phyloP scores from a whole-genome alignment of 2,329 filamentous ascomycete genomes.

The Trichoderma sp. region DNA sequence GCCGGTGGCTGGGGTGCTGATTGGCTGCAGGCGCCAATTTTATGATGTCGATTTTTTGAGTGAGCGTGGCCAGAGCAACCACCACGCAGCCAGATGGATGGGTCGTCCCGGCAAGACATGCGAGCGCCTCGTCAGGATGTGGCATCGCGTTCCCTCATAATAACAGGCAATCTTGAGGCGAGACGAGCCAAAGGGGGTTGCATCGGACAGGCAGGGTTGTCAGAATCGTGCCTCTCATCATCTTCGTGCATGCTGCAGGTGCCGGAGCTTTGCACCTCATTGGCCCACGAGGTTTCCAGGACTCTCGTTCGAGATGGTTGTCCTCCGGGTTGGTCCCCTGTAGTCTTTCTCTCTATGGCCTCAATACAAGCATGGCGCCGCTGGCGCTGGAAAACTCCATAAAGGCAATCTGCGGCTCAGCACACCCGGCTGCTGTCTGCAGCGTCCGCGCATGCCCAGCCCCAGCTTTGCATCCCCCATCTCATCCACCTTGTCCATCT shows the following conservation, averaged over 20 bases:
- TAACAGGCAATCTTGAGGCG: not conserved
- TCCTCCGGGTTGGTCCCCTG: not conserved
- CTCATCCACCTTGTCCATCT: conserved; percentile 28
- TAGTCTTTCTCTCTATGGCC: not conserved
- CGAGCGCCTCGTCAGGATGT: conserved; percentile 26
- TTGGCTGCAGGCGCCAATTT: conserved; percentile 45
- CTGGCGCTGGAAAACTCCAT: conserved; percentile 27
- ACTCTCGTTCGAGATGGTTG: not conserved
- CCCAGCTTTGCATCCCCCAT: conserved; percentile 24
- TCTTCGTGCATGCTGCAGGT: conserved; percentile 2
- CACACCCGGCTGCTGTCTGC: conserved; percentile 19
- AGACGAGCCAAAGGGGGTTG: conserved; percentile 3
- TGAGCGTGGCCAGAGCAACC: conserved; percentile 34
- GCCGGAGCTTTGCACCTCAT: not conserved
- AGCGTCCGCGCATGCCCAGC: conserved; percentile 19
- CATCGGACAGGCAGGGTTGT: conserved; percentile 2
- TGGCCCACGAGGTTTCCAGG: conserved; percentile 18
- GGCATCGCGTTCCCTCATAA: conserved; percentile 22
- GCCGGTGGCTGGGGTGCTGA: conserved; percentile 36
- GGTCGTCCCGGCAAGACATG: conserved; percentile 6
- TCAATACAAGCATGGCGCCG: conserved; percentile 21
- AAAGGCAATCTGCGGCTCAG: conserved; percentile 14
- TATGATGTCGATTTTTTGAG: conserved; percentile 47
- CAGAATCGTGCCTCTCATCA: conserved; percentile 1
- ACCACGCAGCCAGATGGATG: conserved; percentile 27